phyloP scores from a whole-genome alignment of 2,329 filamentous ascomycete species.

The Pyricularia grisea region DNA sequence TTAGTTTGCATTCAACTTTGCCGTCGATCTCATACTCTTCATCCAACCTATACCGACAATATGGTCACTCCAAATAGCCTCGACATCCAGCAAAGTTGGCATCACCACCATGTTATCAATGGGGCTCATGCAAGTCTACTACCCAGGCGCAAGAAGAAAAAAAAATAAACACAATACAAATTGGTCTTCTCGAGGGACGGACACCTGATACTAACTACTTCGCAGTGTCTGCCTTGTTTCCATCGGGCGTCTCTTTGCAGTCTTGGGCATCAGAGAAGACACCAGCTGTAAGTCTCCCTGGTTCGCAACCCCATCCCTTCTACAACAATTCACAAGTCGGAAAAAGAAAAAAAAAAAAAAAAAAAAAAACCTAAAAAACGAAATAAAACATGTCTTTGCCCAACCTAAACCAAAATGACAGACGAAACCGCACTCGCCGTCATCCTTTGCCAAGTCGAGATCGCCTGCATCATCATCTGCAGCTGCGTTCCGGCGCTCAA shows the following conservation, averaged over 20 bases:
- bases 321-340: neutral
- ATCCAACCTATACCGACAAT: conserved; percentile 10
- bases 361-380: neutral
- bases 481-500: neutral
- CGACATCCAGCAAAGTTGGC: conserved; percentile 7
- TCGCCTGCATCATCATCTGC: neutral
- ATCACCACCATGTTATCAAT: conserved; percentile 9
- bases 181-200: no score
- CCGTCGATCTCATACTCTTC: conserved; percentile 8
- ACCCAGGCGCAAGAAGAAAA: no score
- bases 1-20: conserved; percentile 9
- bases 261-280: neutral
- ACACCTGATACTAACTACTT: neutral
- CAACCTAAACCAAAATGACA: neutral
- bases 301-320: no score
- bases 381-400: neutral
- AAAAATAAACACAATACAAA: neutral
- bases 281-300: neutral
- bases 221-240: neutral
- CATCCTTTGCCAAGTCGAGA: neutral
- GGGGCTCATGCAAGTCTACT: conserved; percentile 4
- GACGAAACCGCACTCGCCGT: neutral
- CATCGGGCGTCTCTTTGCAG: neutral
- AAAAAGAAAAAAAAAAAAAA: neutral
- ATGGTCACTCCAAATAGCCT: conserved; percentile 8